These are phyloP conservation scores for Tricholoma saponaceum DNA, from an alignment of 768 basidiomycete species.

Conservation along the genomic window DNA sequence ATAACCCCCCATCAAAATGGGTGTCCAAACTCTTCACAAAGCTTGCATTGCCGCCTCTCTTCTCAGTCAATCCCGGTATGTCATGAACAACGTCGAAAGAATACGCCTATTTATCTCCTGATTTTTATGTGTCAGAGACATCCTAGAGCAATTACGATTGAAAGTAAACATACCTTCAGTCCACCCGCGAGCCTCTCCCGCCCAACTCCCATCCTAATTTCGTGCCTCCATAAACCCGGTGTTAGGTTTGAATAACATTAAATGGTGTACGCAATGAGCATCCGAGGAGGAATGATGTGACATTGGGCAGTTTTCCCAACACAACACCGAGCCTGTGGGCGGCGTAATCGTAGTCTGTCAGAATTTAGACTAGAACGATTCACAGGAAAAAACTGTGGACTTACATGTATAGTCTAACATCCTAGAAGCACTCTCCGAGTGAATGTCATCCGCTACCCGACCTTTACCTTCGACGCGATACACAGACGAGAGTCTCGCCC, in stretches of 20 bases:
- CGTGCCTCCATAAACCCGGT: constrained; percentile 85
- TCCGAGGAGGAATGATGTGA: constrained; percentile 44
- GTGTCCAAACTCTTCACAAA: constrained; percentile 68
- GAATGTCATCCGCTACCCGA: constrained; percentile 76
- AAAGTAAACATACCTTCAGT: constrained; percentile 56
- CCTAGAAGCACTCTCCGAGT: constrained; percentile 75
- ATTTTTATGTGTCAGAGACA: not conserved
- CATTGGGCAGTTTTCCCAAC: constrained; percentile 46
- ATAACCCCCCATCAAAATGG: constrained; percentile 56
- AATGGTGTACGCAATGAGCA: constrained; percentile 56
- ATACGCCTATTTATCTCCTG: constrained; percentile 60
- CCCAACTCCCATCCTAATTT: constrained; percentile 65
- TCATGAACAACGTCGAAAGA: constrained; percentile 78
- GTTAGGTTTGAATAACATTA: constrained; percentile 58
- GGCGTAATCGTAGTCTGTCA: constrained; percentile 73
- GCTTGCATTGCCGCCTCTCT: constrained; percentile 58
- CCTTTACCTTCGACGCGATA: constrained; percentile 52
- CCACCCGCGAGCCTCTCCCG: constrained; percentile 70
- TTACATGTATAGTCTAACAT: constrained; percentile 78
- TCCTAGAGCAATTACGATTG: not conserved
- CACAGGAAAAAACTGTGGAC: constrained; percentile 12
- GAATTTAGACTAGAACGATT: not conserved
- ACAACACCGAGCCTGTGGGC: constrained; percentile 56
- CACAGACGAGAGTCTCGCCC: constrained; percentile 70
- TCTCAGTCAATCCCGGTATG: constrained; percentile 53